Base-by-base conservation (phyloP, 2,329 filamentous ascomycete species). In the Ophiostoma quercus region DNA sequence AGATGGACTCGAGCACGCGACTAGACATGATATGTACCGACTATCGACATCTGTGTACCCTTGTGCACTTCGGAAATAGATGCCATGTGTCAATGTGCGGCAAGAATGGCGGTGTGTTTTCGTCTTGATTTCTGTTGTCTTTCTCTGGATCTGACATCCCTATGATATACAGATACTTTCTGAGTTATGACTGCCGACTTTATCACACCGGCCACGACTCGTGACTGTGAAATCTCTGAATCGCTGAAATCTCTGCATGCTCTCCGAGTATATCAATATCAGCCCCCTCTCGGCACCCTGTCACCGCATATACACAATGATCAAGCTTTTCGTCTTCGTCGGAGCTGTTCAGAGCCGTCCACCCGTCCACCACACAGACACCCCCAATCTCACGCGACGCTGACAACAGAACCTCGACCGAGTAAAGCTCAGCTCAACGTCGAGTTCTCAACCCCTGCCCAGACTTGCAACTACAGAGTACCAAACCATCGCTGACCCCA, bases 31-130 rank as follows among this genome's bases (percentile, higher is more conserved):
- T 1, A 47, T 47, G 43, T 8, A 47, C 19, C 16, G 19, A 43
- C 14, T 19, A n/a, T 7, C 19, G 34, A 34, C 34, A 34, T 29
- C 22, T 57, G n/a, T 57, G 22, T 57, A 22, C 51, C 22, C 14
- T 57, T 25, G 25, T 57, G 51, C 51, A 7, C n/a, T 12, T 57
- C 51, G 51, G 22, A 57, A 57, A 57, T 25, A 25, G n/a, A 11
- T 29, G 22, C 22, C 51, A 57, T 25, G 22, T 25, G 51, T 25
- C 51, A 25, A 57, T 57, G n/a, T 57, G 51, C 51, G 51, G 51
- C 25, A 11, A 57, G 51, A 57, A 25, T 57, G 51, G 51, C 51
- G 51, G 51, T 57, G 51, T 57, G 51, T 25, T 29, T 54, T 54
- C n/a, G 8, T n/a, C 9, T 54, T 6, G 7, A 25, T 54, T 22